phyloP scores from a whole-genome alignment of 2,329 filamentous ascomycete species.

The Colletotrichum sp. region DNA sequence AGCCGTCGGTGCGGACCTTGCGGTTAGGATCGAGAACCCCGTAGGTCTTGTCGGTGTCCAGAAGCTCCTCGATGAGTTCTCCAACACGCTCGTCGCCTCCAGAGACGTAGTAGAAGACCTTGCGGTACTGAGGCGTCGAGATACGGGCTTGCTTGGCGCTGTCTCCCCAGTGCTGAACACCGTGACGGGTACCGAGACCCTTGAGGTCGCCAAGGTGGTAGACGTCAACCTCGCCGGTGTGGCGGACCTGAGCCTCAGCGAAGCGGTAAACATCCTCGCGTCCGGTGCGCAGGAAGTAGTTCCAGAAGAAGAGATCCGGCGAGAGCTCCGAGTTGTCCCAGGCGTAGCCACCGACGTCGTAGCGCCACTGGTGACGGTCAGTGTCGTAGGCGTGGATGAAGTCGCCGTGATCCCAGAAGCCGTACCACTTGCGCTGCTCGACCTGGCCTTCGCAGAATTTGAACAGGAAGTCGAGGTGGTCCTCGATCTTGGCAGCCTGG shows the following conservation, averaged over 20 bases:
- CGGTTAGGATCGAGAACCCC: slow-evolving; percentile 58
- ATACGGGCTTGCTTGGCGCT: slow-evolving; percentile 67
- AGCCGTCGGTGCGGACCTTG: slow-evolving; percentile 60
- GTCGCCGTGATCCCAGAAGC: slow-evolving; percentile 67
- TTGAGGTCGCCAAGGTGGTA: slow-evolving; percentile 64
- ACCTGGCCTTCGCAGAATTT: slow-evolving; percentile 61
- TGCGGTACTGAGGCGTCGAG: slow-evolving; percentile 60
- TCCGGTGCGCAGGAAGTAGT: slow-evolving; percentile 64
- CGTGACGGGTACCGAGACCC: slow-evolving; percentile 65
- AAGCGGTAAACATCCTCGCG: slow-evolving; percentile 61
- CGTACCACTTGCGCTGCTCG: slow-evolving; percentile 64
- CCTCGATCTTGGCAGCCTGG: slow-evolving; percentile 47
- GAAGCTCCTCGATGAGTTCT: slow-evolving; percentile 54
- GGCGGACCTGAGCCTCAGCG: slow-evolving; percentile 61
- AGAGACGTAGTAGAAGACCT: slow-evolving; percentile 58
- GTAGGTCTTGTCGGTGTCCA: slow-evolving; percentile 59
- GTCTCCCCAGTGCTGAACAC: slow-evolving; percentile 65
- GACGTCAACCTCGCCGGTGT: slow-evolving; percentile 65
- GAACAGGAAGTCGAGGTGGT: slow-evolving; percentile 59
- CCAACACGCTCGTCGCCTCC: slow-evolving; percentile 63
- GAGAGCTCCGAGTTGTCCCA: slow-evolving; percentile 71
- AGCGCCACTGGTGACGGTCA: slow-evolving; percentile 64
- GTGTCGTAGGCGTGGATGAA: slow-evolving; percentile 66
- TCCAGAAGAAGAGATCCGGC: slow-evolving; percentile 67
- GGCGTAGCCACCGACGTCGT: slow-evolving; percentile 66